Evolutionary conservation across 352 stramenopile genomes (phyloP), one percentile per base, ranked within the genome.

Genomic region (Phytophthora hibernalis): DNA sequence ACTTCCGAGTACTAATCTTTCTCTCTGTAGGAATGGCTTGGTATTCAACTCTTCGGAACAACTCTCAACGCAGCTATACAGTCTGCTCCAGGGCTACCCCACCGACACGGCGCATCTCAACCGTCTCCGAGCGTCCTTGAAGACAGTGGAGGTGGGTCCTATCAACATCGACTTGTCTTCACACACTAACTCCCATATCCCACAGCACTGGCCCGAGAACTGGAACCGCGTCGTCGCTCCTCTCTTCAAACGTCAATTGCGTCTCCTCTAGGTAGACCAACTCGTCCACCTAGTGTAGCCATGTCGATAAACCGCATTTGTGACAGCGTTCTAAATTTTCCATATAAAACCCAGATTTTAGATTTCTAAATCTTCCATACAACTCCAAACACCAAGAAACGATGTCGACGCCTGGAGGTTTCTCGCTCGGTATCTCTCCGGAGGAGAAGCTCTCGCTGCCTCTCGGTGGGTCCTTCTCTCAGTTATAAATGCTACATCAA

Each of bases 121-220:
- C 24, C 80, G 75, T 21, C 72, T 92, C 11, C 79, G 76, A 11
- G 55, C 55, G 7, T 76, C 83, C 1, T 66, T 95, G n/a, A 70
- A 70, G 22, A 65, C 61, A n/a, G 73, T 95, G 8, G 74, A 95
- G 74, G 86, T 92, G 61, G 26, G 73, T 59, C 15, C 18, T 54
- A 6, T 43, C 12, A 43, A 43, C 15, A 15, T 37, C 20, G 8
- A 35, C 9, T 61, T 28, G 44, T 59, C 40, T 18, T 35, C 47
- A 43, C 16, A 24, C 1, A 37, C 26, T 59, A 51, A 60, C n/a
- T 33, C 16, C 9, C 58, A 4, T 37, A 31, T 49, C 11, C 13
- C 40, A 12, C 31, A 92, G 86, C 86, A 93, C 43, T 93, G 84
- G 86, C 84, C 84, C 2, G 80, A 92, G 55, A 90, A 92, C 67